Percentiles rank a stretch among this genome's conserved stretches.
These are phyloP conservation scores for Hibiscus tridactylites DNA, from an alignment of 345 rosid species.

Conservation along the genomic window DNA sequence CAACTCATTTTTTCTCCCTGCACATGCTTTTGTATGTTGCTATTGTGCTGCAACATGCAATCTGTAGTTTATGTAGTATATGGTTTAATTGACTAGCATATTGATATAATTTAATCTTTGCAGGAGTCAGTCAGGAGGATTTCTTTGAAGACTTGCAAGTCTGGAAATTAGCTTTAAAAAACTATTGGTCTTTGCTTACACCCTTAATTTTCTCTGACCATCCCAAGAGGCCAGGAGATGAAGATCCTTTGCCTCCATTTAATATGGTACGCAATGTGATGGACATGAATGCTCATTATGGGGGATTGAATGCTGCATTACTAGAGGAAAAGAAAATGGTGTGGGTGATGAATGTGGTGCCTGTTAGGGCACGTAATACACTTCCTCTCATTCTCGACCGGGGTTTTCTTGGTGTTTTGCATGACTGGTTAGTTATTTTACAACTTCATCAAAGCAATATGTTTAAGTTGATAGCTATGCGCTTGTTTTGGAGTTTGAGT, in stretches of 20 bases:
- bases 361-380: constrained; percentile 56
- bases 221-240: constrained; percentile 98
- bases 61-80: not conserved
- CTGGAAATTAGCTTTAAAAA: constrained; percentile 69
- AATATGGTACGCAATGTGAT: constrained; percentile 96
- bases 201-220: constrained; percentile 97
- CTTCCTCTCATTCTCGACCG: constrained; percentile 84
- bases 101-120: constrained; percentile 21
- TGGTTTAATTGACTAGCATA: not conserved
- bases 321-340: constrained; percentile 61
- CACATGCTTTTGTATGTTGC: not conserved
- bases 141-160: constrained; percentile 56
- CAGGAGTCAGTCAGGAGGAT: constrained; percentile 76
- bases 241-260: constrained; percentile 91
- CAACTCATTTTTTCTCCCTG: not conserved
- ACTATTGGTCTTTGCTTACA: constrained; percentile 91
- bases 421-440: constrained; percentile 68
- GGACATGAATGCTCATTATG: constrained; percentile 96
- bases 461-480: not conserved
- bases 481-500: not conserved
- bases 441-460: not conserved
- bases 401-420: constrained; percentile 87
- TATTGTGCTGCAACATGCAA: not conserved
- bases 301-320: constrained; percentile 73
- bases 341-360: constrained; percentile 98